phyloP scores from a whole-genome alignment of 805 yeast species.

The Schwanniomyces occidentalis region DNA sequence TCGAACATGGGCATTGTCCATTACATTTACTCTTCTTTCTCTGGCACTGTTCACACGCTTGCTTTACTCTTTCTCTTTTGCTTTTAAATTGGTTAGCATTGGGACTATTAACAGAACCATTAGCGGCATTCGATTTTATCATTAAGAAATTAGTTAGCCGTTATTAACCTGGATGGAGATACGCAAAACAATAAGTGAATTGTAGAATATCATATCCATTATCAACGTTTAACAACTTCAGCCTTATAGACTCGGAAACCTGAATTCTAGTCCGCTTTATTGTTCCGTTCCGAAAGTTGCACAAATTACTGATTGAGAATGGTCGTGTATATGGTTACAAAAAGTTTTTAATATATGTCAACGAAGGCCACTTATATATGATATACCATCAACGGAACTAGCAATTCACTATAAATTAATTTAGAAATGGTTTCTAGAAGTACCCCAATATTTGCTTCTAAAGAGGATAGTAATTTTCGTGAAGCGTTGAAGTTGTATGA shows the following conservation, averaged over 20 bases:
- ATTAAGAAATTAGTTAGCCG: too few relatives aligned
- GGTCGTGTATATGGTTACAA: neutral
- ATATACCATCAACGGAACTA: neutral
- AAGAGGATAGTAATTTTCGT: conserved; percentile 75
- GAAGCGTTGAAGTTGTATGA: conserved; percentile 85
- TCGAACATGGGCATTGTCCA: conserved; percentile 42
- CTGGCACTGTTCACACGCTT: conserved; percentile 53
- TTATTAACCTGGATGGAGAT: too few relatives aligned
- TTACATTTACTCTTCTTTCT: conserved; percentile 51
- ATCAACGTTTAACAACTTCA: too few relatives aligned
- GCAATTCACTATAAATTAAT: neutral
- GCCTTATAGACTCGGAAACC: too few relatives aligned
- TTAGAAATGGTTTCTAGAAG: conserved; percentile 19
- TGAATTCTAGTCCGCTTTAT: neutral
- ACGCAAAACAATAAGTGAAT: too few relatives aligned
- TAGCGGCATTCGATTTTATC: too few relatives aligned
- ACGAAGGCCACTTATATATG: too few relatives aligned
- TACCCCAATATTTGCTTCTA: conserved; percentile 42
- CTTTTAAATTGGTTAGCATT: neutral
- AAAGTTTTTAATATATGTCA: too few relatives aligned
- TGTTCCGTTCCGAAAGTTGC: too few relatives aligned
- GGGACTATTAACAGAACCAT: too few relatives aligned
- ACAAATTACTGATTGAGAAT: too few relatives aligned
- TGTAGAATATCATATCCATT: too few relatives aligned
- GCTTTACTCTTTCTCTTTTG: conserved; percentile 7